Conservation (phyloP, 1,139 yeast species). For the Hanseniaspora uvarum region DNA sequence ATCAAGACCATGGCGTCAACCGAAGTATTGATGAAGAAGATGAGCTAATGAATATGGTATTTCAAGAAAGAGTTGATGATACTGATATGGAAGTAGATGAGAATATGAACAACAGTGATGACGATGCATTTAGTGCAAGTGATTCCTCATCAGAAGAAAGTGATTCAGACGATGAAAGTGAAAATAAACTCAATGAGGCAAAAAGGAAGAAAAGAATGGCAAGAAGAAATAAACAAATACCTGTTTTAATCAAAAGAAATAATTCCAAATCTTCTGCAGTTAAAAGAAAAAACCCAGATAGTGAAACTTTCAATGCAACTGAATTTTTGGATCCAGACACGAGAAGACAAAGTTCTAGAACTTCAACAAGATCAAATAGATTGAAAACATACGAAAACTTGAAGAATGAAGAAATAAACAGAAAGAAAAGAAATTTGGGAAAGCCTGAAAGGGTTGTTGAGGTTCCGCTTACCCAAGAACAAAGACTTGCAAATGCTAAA, state of each 20-base stretch:
- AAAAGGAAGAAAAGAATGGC: not conserved
- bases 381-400: constrained; percentile 66
- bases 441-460: constrained; percentile 32
- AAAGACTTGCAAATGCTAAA: constrained; percentile 70
- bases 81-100: constrained; percentile 13
- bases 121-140: constrained; percentile 29
- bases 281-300: constrained; percentile 24
- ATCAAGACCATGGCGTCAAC: constrained; percentile 23
- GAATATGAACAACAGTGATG: constrained; percentile 46
- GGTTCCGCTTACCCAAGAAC: constrained; percentile 69
- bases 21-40: constrained; percentile 56
- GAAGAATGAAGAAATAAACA: constrained; percentile 57
- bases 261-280: constrained; percentile 21
- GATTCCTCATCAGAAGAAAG: constrained; percentile 41
- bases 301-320: constrained; percentile 29
- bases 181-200: constrained; percentile 35
- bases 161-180: constrained; percentile 39
- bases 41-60: constrained; percentile 35
- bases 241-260: constrained; percentile 40
- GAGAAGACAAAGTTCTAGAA: constrained; percentile 69
- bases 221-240: constrained; percentile 28
- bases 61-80: constrained; percentile 19
- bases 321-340: constrained; percentile 41
- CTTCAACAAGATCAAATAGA: constrained; percentile 69
- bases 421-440: constrained; percentile 38